Evolutionary conservation across 179 eudicot genomes (phyloP), one percentile per base, ranked within the genome.

Genomic region (Beta lomatogona): DNA sequence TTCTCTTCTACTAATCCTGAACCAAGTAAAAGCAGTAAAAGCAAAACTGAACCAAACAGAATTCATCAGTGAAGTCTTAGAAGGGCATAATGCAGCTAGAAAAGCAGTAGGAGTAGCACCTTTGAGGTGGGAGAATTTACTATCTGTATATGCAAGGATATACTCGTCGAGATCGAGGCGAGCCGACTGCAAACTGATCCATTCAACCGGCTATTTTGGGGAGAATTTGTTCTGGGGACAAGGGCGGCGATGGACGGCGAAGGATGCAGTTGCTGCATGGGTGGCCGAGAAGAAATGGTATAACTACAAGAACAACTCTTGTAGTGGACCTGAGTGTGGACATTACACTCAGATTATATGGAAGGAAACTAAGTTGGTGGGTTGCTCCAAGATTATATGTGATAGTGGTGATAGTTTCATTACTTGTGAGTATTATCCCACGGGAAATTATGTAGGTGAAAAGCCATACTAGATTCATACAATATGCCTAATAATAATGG

Each of bases 261-360:
- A 72, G 77, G 81, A 84, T 16, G 82, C 86, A 16, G 84, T 84
- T 5, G 70, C 75, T 9, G 81, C 75, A 19, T 84, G 86, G 86
- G 81, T 84, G 18, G 86, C 81, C 14, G 86, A 84, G 65, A 84
- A 84, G 81, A 63, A 81, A 70, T 84, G 86, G 86, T 84, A 84
- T 28, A 77, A 77, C 48, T 84, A 84, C 25, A 6, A 3, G 22
- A 58, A 48, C 48, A 80, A 84, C 71, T 71, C 67, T 2, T 84
- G 84, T 12, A 36, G 4, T 22, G 76, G 76, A 9, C 58, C 52
- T 44, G 63, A 57, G 25, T 84, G 86, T 58, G 84, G 83, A 48
- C 81, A 84, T 50, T 84, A 84, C 25, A 84, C 86, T 0, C 86
- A 84, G 61, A 21, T 80, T 4, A 61, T 84, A 4, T 80, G 83